A percentile compares a stretch with the other conserved stretches of the same genome.
Conservation (phyloP, 2,329 filamentous ascomycete genomes). For the Huntiella savannae region DNA sequence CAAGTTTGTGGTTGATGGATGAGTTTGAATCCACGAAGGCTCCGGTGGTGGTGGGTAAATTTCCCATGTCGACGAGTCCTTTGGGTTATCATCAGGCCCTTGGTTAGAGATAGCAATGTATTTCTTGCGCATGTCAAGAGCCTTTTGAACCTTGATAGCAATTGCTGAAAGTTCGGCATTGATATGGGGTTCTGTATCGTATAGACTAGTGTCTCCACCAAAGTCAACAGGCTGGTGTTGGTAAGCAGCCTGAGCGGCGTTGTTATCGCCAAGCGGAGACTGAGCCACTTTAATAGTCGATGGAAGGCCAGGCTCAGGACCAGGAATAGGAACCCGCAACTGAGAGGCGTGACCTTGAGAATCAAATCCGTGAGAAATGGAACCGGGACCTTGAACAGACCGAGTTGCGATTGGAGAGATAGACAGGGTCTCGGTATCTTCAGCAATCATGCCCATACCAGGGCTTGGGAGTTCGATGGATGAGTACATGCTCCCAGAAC, state of each 20-base stretch:
- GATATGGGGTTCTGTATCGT: slow-evolving; percentile 57
- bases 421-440: slow-evolving; percentile 1
- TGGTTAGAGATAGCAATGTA: slow-evolving; percentile 79
- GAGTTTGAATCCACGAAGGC: slow-evolving; percentile 54
- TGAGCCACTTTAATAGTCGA: background rate
- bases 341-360: slow-evolving; percentile 2
- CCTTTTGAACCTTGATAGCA: slow-evolving; percentile 74
- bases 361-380: slow-evolving; percentile 1
- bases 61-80: slow-evolving; percentile 62
- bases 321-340: background rate
- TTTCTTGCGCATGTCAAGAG: slow-evolving; percentile 73
- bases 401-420: slow-evolving; percentile 6
- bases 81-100: slow-evolving; percentile 66
- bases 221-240: slow-evolving; percentile 7
- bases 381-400: background rate
- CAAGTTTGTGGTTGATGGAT: slow-evolving; percentile 9
- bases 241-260: background rate
- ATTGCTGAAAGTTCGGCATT: slow-evolving; percentile 70
- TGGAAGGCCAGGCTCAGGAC: background rate
- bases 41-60: slow-evolving; percentile 87
- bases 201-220: slow-evolving; percentile 26
- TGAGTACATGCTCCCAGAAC: background rate
- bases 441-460: slow-evolving; percentile 4
- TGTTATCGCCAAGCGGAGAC: slow-evolving; percentile 3
- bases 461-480: slow-evolving; percentile 6